Percentiles rank a stretch among this genome's conserved stretches.
phyloP scores from a whole-genome alignment of 2,329 filamentous ascomycete species.

The Colletotrichum spinosum region DNA sequence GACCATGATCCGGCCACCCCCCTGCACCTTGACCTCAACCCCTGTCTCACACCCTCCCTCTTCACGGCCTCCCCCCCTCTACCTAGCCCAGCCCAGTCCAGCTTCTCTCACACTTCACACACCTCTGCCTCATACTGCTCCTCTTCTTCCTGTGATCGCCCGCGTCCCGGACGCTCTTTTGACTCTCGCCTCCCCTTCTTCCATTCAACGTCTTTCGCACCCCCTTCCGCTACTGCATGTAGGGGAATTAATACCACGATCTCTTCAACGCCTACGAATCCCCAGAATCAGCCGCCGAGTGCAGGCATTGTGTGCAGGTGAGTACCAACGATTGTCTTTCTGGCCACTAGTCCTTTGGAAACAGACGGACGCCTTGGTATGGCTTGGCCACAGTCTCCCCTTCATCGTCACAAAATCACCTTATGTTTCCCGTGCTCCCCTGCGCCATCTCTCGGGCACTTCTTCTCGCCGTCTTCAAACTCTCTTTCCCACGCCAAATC shows the following conservation, averaged over 20 bases:
- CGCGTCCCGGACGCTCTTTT: conserved; percentile 31
- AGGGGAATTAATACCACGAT: conserved; percentile 31
- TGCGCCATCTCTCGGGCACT: conserved; percentile 36
- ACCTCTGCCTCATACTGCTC: conserved; percentile 20
- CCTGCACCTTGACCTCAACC: not conserved
- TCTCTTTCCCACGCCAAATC: conserved; percentile 25
- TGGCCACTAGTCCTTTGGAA: too few relatives aligned
- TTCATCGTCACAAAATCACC: conserved; percentile 42
- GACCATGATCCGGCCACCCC: not conserved
- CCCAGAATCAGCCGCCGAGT: conserved; percentile 36
- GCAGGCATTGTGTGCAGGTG: conserved; percentile 39
- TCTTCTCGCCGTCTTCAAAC: conserved; percentile 42
- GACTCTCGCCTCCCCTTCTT: conserved; percentile 17
- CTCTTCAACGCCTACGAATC: conserved; percentile 19
- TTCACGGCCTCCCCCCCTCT: conserved; percentile 1
- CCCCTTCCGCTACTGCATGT: conserved; percentile 22
- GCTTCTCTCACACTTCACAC: conserved; percentile 22
- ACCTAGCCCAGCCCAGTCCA: conserved; percentile 12
- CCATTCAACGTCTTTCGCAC: conserved; percentile 23
- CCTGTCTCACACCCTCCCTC: conserved; percentile 1
- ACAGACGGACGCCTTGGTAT: not conserved
- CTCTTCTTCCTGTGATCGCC: conserved; percentile 35
- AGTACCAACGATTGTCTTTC: conserved; percentile 11
- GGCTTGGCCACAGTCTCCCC: conserved; percentile 52
- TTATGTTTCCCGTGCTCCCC: conserved; percentile 48